Percentiles rank a stretch among this genome's conserved stretches.
Conservation (phyloP, 345 rosid genomes). For the Streptanthus diversifolius region DNA sequence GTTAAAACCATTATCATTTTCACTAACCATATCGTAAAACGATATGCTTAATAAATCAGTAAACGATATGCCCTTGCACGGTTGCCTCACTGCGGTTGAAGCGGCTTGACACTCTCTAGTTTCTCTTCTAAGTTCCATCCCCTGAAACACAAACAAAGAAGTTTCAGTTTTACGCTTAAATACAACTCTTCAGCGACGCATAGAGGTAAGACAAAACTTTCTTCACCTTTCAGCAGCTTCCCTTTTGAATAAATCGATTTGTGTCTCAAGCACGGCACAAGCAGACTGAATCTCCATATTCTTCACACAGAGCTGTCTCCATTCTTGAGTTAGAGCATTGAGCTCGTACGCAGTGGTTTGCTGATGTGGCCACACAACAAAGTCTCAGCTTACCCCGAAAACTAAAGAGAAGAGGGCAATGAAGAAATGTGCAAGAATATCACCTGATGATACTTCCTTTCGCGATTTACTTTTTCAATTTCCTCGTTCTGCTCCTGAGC, state of each 20-base stretch:
- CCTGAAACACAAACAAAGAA: slow-evolving; percentile 35
- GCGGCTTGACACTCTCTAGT: slow-evolving; percentile 41
- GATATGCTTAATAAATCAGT: background rate
- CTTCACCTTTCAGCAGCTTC: slow-evolving; percentile 76
- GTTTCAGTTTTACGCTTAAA: slow-evolving; percentile 7
- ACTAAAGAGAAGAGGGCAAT: background rate
- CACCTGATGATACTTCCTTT: slow-evolving; percentile 96
- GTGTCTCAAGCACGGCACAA: slow-evolving; percentile 59
- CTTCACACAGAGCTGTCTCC: slow-evolving; percentile 87
- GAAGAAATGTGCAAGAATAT: background rate
- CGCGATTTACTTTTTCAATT: slow-evolving; percentile 89
- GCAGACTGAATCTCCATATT: slow-evolving; percentile 83
- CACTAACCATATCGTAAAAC: slow-evolving; percentile 3
- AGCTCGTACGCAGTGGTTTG: slow-evolving; percentile 91
- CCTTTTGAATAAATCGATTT: slow-evolving; percentile 53
- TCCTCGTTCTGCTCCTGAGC: slow-evolving; percentile 74
- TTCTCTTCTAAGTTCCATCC: slow-evolving; percentile 78
- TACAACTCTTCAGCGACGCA: slow-evolving; percentile 18
- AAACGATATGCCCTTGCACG: background rate
- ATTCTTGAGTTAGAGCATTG: slow-evolving; percentile 76
- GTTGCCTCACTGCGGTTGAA: slow-evolving; percentile 21
- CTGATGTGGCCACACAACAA: slow-evolving; percentile 37
- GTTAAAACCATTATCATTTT: background rate
- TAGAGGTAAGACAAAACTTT: slow-evolving; percentile 8
- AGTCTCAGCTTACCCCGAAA: slow-evolving; percentile 9